Conservation (phyloP, 129 eudicot species). For the Flaveria linearis region DNA sequence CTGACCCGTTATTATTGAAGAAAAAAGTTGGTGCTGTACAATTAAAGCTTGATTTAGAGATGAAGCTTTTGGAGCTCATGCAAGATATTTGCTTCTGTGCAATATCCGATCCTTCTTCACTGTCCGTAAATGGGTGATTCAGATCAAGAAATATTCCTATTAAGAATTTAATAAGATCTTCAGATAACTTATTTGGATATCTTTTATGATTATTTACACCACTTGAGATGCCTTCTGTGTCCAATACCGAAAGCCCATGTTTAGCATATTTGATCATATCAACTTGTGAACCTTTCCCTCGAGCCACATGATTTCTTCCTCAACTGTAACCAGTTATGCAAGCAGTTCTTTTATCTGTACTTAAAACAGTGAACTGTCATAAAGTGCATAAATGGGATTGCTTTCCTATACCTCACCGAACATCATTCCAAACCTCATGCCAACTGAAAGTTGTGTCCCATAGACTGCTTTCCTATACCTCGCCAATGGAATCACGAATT, state of each 20-base stretch:
- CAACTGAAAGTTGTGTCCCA: constrained; percentile 83
- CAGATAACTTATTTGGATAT: constrained; percentile 74
- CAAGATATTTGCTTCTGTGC: constrained; percentile 51
- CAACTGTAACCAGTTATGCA: no score
- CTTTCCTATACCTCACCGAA: constrained; percentile 36
- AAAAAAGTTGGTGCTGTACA: no score
- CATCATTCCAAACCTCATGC: constrained; percentile 99
- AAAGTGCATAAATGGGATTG: no score
- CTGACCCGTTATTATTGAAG: constrained; percentile 21
- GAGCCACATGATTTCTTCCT: constrained; percentile 28
- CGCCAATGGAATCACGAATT: constrained; percentile 77
- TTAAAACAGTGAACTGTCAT: no score
- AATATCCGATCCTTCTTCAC: constrained; percentile 47
- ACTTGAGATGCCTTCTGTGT: no score
- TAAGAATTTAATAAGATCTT: constrained; percentile 71
- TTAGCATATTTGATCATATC: constrained; percentile 37
- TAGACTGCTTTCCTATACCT: constrained; percentile 72
- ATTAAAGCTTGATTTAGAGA: neutral
- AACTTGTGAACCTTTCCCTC: neutral
- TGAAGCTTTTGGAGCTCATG: constrained; percentile 68
- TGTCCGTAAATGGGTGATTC: constrained; percentile 47
- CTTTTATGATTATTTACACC: no score
- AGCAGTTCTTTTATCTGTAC: no score
- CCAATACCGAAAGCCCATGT: neutral
- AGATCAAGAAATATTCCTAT: constrained; percentile 63